Base-by-base conservation (phyloP, 495 filamentous ascomycete genomes). In the Lindgomyces ingoldianus region DNA sequence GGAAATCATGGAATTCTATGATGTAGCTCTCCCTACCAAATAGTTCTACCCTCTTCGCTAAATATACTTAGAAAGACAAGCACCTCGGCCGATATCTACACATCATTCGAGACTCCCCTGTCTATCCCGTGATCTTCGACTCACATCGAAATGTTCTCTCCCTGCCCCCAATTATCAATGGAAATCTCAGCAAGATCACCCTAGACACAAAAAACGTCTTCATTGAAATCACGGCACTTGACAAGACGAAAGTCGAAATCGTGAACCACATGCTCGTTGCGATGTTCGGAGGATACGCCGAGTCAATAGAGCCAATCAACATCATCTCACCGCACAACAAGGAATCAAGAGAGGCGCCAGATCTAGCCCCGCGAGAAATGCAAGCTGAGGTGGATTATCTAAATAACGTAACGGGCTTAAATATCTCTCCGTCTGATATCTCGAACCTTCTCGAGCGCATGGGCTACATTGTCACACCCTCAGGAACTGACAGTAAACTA, bases 101-200 rank as follows among this genome's bases (percentile, higher is more conserved):
- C 73, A 99, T 99, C 69, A 93, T 99, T 73, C 85, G 86, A 21
- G 92, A 96, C 74, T 91, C 89, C 57, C 90, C 93, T 16, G 88
- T 96, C 29, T 99, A 98, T 74, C 94, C 94, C n/a, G 91, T 96
- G 49, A 93, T 99, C 68, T 90, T 91, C 70, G 94, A 99, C 77
- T 84, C 90, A 36, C 89, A 96, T 66, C 80, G 86, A 33, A 88
- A 84, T 29, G 91, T 98, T 49, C 96, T 92, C 79, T 97, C 93
- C 24, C 81, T 99, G 56, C 94, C 94, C 0, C 94, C 94, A 19
- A 96, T 98, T 73, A 99, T 99, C 81, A 99, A 99, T 77, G 85
- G 91, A 64, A 84, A 99, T 71, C 91, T 90, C 77, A 96, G 92
- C 57, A 99, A 98, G 79, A 98, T 99, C 72, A 90, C 83, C 1